Percentiles rank a stretch among this genome's conserved stretches.
Evolutionary conservation across 164 flowering plant genomes (phyloP).

Genomic region (Houttuynia cordata): DNA sequence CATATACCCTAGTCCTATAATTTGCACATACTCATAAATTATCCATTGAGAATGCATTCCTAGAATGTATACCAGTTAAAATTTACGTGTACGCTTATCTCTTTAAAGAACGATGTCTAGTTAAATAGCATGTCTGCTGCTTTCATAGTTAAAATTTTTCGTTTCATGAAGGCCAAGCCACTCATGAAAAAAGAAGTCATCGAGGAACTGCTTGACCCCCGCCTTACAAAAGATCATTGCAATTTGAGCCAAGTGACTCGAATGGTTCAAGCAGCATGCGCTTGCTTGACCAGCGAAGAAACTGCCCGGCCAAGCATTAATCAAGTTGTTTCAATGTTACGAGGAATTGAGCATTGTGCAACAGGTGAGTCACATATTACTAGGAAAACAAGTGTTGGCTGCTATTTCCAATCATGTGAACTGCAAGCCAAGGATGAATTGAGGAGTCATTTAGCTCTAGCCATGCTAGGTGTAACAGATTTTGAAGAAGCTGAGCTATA

Average conservation of each 20-base stretch:
- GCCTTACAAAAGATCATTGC: conserved; percentile 25
- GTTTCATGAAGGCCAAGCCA: conserved; percentile 58
- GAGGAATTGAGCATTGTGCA: conserved; percentile 32
- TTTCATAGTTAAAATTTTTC: too few relatives aligned
- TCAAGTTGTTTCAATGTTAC: conserved; percentile 41
- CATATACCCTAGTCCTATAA: too few relatives aligned
- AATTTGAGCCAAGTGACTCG: conserved; percentile 31
- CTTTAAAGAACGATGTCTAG: not conserved
- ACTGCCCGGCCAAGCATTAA: conserved; percentile 48
- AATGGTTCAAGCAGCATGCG: conserved; percentile 61
- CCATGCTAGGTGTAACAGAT: conserved; percentile 82
- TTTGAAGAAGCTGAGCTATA: conserved; percentile 48
- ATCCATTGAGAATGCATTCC: too few relatives aligned
- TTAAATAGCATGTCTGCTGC: not conserved
- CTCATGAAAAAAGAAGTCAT: conserved; percentile 38
- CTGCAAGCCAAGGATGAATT: conserved; percentile 51
- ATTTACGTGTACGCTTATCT: too few relatives aligned
- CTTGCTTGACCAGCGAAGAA: conserved; percentile 64
- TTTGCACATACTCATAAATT: too few relatives aligned
- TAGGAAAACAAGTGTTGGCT: conserved; percentile 11
- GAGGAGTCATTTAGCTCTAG: conserved; percentile 64
- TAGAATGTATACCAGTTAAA: too few relatives aligned
- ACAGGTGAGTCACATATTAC: not conserved
- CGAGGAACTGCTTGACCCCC: conserved; percentile 49
- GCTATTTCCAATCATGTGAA: not conserved